Conservation (phyloP, 345 rosid genomes). For the Punica granatum region DNA sequence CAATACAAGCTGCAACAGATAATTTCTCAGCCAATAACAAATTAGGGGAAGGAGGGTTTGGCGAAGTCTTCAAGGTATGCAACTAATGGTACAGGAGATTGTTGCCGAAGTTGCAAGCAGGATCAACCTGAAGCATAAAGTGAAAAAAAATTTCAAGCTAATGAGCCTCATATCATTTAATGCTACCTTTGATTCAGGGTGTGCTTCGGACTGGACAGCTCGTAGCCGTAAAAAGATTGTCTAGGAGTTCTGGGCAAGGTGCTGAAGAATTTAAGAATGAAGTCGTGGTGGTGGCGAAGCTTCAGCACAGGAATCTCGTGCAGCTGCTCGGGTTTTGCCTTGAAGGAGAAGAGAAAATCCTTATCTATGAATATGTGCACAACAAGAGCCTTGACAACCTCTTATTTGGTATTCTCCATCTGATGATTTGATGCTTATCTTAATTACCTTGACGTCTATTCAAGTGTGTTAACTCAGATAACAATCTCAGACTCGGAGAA, state of each 20-base stretch:
- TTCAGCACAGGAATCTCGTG: conserved; percentile 48
- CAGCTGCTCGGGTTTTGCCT: conserved; percentile 38
- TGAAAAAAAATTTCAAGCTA: no score
- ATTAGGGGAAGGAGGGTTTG: conserved; percentile 70
- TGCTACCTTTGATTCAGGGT: conserved; percentile 23
- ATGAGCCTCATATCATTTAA: background rate
- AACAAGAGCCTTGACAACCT: conserved; percentile 39
- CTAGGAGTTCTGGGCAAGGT: conserved; percentile 34
- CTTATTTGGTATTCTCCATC: conserved; percentile 21
- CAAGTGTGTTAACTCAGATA: background rate
- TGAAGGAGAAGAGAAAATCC: conserved; percentile 34
- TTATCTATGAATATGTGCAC: conserved; percentile 42
- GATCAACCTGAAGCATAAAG: background rate
- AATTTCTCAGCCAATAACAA: conserved; percentile 44
- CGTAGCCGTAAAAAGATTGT: conserved; percentile 44
- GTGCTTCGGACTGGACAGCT: conserved; percentile 23
- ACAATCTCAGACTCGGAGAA: conserved; percentile 11
- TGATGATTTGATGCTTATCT: background rate
- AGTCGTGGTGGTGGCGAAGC: conserved; percentile 28
- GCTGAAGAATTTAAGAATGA: conserved; percentile 36
- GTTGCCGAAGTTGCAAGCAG: background rate
- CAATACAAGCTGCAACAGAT: conserved; percentile 37
- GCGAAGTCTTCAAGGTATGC: conserved; percentile 55
- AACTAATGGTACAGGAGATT: background rate
- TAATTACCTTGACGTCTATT: background rate